phyloP scores from a whole-genome alignment of 2,329 filamentous ascomycete species.

The Beauveria caledonica region DNA sequence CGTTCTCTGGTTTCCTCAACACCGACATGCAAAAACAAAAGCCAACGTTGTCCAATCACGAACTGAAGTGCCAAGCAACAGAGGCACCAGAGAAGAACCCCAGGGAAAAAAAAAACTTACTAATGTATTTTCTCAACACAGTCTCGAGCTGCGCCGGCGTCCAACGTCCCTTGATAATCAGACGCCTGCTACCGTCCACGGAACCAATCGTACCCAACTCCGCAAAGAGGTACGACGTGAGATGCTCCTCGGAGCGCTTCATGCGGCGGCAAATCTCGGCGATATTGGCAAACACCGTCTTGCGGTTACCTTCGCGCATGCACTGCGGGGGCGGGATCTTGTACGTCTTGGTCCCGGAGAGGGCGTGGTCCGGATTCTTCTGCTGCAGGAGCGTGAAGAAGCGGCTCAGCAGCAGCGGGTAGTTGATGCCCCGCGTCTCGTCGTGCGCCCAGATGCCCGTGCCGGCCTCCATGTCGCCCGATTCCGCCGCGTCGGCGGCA shows the following conservation, averaged over 20 bases:
- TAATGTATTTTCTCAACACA: conserved; percentile 89
- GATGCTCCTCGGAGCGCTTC: conserved; percentile 97
- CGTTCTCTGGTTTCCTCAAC: not conserved
- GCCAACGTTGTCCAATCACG: not conserved
- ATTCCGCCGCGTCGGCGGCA: conserved; percentile 36
- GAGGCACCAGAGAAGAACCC: no score
- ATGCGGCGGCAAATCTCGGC: conserved; percentile 98
- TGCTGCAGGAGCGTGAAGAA: conserved; percentile 94
- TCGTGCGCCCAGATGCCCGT: conserved; percentile 89
- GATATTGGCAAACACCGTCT: conserved; percentile 99
- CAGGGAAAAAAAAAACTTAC: conserved; percentile 39
- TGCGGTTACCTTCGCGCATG: conserved; percentile 99
- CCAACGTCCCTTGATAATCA: conserved; percentile 99
- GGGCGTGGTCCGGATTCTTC: conserved; percentile 93
- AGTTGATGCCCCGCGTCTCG: conserved; percentile 68
- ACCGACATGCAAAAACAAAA: not conserved
- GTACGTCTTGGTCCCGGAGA: conserved; percentile 86
- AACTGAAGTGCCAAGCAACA: no score
- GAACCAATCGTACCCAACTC: conserved; percentile 96
- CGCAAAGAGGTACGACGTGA: conserved; percentile 93
- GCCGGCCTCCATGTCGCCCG: conserved; percentile 70
- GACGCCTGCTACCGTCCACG: conserved; percentile 81
- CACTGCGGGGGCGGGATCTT: conserved; percentile 99
- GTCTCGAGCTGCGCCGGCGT: conserved; percentile 99
- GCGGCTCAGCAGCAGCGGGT: conserved; percentile 75